Percentiles rank a stretch among this genome's conserved stretches.
These are phyloP conservation scores for Fusarium equiseti DNA, from an alignment of 2,329 filamentous ascomycete species.

Conservation along the genomic window DNA sequence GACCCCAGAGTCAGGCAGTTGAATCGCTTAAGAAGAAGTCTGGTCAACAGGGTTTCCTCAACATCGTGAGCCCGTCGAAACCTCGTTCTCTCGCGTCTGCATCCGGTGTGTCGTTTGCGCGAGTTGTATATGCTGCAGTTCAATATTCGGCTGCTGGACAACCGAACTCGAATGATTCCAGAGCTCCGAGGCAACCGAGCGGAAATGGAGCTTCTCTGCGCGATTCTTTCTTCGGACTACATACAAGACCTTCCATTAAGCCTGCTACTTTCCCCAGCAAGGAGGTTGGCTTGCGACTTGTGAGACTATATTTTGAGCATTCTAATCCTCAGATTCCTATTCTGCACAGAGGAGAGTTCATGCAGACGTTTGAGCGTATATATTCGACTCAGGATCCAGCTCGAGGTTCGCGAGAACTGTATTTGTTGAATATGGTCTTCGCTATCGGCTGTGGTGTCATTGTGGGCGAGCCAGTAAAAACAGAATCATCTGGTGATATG, in stretches of 20 bases:
- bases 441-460: slow-evolving; percentile 96
- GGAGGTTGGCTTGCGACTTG: slow-evolving; percentile 77
- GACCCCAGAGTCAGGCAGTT: slow-evolving; percentile 49
- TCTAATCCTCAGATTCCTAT: slow-evolving; percentile 97
- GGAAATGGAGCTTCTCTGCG: slow-evolving; percentile 81
- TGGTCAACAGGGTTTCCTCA: slow-evolving; percentile 68
- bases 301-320: slow-evolving; percentile 92
- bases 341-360: slow-evolving; percentile 88
- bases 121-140: slow-evolving; percentile 93
- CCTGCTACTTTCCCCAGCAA: slow-evolving; percentile 86
- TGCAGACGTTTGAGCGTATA: slow-evolving; percentile 85
- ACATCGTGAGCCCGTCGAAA: slow-evolving; percentile 81
- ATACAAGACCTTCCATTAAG: slow-evolving; percentile 88
- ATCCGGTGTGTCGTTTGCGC: slow-evolving; percentile 92
- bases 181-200: slow-evolving; percentile 40
- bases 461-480: slow-evolving; percentile 72
- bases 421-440: slow-evolving; percentile 96
- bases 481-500: slow-evolving; percentile 55
- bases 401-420: slow-evolving; percentile 83
- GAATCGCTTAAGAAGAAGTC: slow-evolving; percentile 55
- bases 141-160: slow-evolving; percentile 75
- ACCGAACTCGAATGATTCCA: slow-evolving; percentile 59
- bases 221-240: slow-evolving; percentile 96
- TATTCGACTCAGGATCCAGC: slow-evolving; percentile 77
- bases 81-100: slow-evolving; percentile 85